Evolutionary conservation across 768 basidiomycete genomes (phyloP).

Genomic region (Inosperma sp.): DNA sequence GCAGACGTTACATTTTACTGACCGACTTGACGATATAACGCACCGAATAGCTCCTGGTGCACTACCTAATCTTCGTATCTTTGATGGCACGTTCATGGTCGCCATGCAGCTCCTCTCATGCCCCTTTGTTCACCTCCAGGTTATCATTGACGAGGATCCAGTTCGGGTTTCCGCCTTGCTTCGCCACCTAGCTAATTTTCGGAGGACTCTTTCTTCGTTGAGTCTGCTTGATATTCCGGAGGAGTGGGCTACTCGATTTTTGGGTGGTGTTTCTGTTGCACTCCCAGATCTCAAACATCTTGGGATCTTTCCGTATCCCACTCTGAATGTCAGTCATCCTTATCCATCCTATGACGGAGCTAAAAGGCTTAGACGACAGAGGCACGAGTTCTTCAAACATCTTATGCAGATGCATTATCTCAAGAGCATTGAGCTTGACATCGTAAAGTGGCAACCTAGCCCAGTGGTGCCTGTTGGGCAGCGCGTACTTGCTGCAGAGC

Average conservation of each 20-base stretch:
- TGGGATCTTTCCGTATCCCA: slow-evolving; percentile 29
- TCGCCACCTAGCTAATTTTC: slow-evolving; percentile 23
- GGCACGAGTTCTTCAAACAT: slow-evolving; percentile 24
- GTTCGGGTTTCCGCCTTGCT: slow-evolving; percentile 27
- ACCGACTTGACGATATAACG: slow-evolving; percentile 20
- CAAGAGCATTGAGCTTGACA: slow-evolving; percentile 31
- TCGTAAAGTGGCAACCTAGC: slow-evolving; percentile 28
- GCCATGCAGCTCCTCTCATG: slow-evolving; percentile 36
- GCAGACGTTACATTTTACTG: slow-evolving; percentile 32
- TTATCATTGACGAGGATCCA: slow-evolving; percentile 37
- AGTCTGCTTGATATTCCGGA: slow-evolving; percentile 31
- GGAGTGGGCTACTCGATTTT: slow-evolving; percentile 15
- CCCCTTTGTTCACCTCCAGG: slow-evolving; percentile 43
- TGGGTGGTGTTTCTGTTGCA: slow-evolving; percentile 19
- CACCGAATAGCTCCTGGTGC: slow-evolving; percentile 9
- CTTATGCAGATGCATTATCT: slow-evolving; percentile 28
- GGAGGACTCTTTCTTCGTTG: slow-evolving; percentile 25
- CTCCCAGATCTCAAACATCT: slow-evolving; percentile 27
- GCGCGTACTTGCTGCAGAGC: slow-evolving; percentile 30
- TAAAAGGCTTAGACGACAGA: slow-evolving; percentile 17
- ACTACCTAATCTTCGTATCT: slow-evolving; percentile 38
- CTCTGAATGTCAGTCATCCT: slow-evolving; percentile 21
- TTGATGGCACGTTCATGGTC: slow-evolving; percentile 44
- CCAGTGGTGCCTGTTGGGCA: slow-evolving; percentile 18
- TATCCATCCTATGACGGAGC: not conserved